Evolutionary conservation across 1,284 basidiomycete species (phyloP).

Genomic region (Clitocybe nebularis): DNA sequence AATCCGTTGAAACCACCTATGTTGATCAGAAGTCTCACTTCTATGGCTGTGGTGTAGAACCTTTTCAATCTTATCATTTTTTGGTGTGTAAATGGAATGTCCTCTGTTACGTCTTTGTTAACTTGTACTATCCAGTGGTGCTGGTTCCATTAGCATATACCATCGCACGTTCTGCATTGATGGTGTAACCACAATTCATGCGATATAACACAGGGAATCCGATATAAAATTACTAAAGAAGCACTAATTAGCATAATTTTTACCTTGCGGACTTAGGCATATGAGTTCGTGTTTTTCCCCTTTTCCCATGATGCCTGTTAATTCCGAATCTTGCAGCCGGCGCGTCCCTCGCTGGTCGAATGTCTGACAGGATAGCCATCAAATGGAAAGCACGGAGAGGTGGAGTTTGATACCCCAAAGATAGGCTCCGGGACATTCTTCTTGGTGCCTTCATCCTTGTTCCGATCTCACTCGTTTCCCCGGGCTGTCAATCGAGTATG

Average conservation of each 20-base stretch:
- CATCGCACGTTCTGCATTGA: slow-evolving; percentile 7
- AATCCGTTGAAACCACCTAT: slow-evolving; percentile 28
- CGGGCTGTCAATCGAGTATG: slow-evolving; percentile 15
- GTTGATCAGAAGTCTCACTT: slow-evolving; percentile 29
- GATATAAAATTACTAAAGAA: slow-evolving; percentile 30
- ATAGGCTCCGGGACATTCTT: slow-evolving; percentile 17
- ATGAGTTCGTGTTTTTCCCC: slow-evolving; percentile 23
- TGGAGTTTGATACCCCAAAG: slow-evolving; percentile 21
- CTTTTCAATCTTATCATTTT: slow-evolving; percentile 12
- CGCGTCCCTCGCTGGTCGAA: slow-evolving; percentile 26
- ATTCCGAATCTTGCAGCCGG: slow-evolving; percentile 21
- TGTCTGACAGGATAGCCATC: slow-evolving; percentile 28
- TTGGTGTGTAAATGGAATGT: slow-evolving; percentile 3
- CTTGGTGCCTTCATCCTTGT: slow-evolving; percentile 12
- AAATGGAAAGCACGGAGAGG: slow-evolving; percentile 23
- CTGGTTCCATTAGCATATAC: slow-evolving; percentile 22
- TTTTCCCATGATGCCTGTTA: too few relatives aligned
- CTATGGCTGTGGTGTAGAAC: slow-evolving; percentile 27
- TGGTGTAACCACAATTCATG: neutral
- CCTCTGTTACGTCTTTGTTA: neutral
- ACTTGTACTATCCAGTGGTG: slow-evolving; percentile 11
- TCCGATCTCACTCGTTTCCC: slow-evolving; percentile 13
- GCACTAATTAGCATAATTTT: slow-evolving; percentile 33
- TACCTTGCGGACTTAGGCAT: slow-evolving; percentile 31
- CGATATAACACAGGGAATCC: slow-evolving; percentile 21